These are phyloP conservation scores for Tricholoma terreum DNA, from an alignment of 768 basidiomycete genomes.

Conservation along the genomic window DNA sequence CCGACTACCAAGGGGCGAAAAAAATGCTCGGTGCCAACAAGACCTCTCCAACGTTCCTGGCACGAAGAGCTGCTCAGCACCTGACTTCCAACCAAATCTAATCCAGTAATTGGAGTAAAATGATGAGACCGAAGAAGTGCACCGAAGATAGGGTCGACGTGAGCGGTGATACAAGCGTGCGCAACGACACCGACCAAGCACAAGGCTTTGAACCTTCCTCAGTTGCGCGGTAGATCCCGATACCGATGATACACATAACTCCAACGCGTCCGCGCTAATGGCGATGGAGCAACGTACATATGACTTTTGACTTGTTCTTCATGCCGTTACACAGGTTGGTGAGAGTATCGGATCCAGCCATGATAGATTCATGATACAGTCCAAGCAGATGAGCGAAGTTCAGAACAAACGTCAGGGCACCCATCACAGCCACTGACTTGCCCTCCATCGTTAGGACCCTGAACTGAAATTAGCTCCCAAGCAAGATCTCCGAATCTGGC, in stretches of 20 bases:
- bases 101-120: constrained; percentile 2
- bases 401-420: background rate
- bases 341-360: background rate
- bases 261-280: background rate
- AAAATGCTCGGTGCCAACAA: too few relatives aligned
- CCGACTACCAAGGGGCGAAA: background rate
- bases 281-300: constrained; percentile 1
- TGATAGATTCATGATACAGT: background rate
- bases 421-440: constrained; percentile 7
- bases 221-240: constrained; percentile 9
- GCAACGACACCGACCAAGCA: background rate
- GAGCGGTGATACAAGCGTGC: constrained; percentile 6
- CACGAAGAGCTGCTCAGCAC: background rate
- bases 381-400: background rate
- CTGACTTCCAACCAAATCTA: background rate
- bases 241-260: background rate
- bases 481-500: constrained; percentile 8
- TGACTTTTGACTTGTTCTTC: constrained; percentile 1
- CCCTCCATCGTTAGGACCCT: constrained; percentile 9
- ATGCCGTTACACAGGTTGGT: constrained; percentile 7
- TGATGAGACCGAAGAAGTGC: background rate
- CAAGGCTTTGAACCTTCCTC: constrained; percentile 7
- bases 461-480: background rate
- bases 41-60: constrained; percentile 2
- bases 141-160: constrained; percentile 5